Base-by-base conservation (phyloP, 225 moss, liverwort and hornwort genomes). In the Neckera pumila region DNA sequence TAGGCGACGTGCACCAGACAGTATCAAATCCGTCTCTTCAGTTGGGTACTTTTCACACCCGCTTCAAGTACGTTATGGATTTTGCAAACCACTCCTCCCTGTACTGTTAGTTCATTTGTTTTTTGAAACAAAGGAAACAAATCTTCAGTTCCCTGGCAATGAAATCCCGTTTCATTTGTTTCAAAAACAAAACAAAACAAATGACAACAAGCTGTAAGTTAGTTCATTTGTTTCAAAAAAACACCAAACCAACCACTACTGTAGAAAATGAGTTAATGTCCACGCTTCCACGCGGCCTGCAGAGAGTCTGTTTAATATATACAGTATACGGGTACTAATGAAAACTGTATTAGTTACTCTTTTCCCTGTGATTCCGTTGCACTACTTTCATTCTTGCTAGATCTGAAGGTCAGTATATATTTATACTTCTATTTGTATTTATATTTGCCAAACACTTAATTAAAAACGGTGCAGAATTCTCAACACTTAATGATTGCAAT, bases 1-100 rank as follows among this genome's bases (percentile, higher is more conserved):
- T 43, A 76, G 83, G 76, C 45, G 83, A 79, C 79, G 79, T 89
- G 84, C 61, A 84, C 70, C 89, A 79, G 84, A 89, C 89, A 89
- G 77, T 45, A 89, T 89, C 89, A 78, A 60, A 89, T 89, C 84
- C 77, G 22, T 26, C 83, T n/a, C n/a, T n/a, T n/a, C 63, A 36
- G 74, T 7, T 45, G 34, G 42, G 80, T 76, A 75, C 76, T 51
- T 36, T 64, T 76, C 76, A 83, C 83, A 87, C 82, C 49, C 17
- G 53, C 64, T 75, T 62, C 40, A 12, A 51, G n/a, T n/a, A n/a
- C n/a, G n/a, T n/a, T 59, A 49, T 71, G 22, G 59, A 54, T 18
- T 63, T 38, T 74, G 25, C 30, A 31, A 36, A 36, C 57, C 57
- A 45, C n/a, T n/a, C n/a, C n/a, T n/a, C n/a, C n/a, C n/a, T n/a